Conservation (phyloP, 495 filamentous ascomycete genomes). For the Xeromyces bisporus region DNA sequence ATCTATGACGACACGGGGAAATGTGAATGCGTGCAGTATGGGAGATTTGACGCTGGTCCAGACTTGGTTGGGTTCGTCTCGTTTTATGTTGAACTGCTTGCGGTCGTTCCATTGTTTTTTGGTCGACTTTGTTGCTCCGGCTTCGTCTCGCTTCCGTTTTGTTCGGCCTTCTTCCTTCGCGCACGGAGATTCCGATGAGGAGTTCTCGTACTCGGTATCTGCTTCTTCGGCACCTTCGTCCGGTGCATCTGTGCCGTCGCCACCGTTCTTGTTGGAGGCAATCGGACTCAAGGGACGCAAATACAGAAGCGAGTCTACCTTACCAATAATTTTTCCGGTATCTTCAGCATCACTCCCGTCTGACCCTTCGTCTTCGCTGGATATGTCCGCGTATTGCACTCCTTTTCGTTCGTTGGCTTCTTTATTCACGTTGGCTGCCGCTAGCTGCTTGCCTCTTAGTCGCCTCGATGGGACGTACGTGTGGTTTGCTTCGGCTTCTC, state of each 20-base stretch:
- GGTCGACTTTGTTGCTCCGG: background rate
- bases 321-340: constrained; percentile 1
- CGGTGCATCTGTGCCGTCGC: background rate
- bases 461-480: constrained; percentile 19
- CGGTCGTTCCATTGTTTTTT: constrained; percentile 10
- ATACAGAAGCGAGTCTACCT: constrained; percentile 1
- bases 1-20: constrained; percentile 47
- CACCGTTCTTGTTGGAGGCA: background rate
- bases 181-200: background rate
- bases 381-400: constrained; percentile 6
- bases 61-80: background rate
- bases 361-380: constrained; percentile 6
- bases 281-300: background rate
- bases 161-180: background rate
- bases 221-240: background rate
- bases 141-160: background rate
- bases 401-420: background rate
- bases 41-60: constrained; percentile 14
- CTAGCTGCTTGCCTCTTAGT: constrained; percentile 12
- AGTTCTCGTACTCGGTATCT: constrained; percentile 2
- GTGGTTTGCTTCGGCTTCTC: constrained; percentile 6
- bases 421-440: constrained; percentile 1
- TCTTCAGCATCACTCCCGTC: constrained; percentile 3
- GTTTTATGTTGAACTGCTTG: constrained; percentile 12
- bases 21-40: constrained; percentile 42